These are phyloP conservation scores for Aureobasidium melanogenum DNA, from an alignment of 2,329 filamentous ascomycete genomes.

Conservation along the genomic window DNA sequence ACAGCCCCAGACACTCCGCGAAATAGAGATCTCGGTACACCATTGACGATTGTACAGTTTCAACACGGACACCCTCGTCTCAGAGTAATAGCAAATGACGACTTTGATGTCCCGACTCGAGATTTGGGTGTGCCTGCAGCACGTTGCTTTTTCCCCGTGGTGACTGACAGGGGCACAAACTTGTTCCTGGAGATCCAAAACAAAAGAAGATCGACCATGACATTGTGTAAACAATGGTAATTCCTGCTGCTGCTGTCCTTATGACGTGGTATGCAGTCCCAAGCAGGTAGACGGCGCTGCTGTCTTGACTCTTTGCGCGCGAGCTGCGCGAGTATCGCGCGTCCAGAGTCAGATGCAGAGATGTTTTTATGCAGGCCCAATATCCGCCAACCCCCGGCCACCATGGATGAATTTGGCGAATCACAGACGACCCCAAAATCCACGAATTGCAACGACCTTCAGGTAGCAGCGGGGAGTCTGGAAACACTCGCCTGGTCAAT, in stretches of 20 bases:
- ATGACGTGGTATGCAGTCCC: neutral
- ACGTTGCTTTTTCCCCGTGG: constrained; percentile 1
- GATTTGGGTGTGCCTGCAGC: neutral
- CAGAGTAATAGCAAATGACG: constrained; percentile 4
- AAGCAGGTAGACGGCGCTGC: neutral
- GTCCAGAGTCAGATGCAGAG: neutral
- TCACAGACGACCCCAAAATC: neutral
- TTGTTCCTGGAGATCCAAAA: constrained; percentile 6
- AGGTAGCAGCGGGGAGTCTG: neutral
- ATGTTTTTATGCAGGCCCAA: neutral
- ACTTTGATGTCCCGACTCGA: neutral
- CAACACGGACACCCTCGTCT: constrained; percentile 5
- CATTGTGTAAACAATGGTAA: neutral
- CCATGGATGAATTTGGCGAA: neutral
- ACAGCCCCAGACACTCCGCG: constrained; percentile 5
- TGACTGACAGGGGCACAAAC: constrained; percentile 3
- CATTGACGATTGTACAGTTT: neutral
- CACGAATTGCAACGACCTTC: neutral
- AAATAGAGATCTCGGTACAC: constrained; percentile 5
- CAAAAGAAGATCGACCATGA: neutral
- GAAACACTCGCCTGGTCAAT: neutral
- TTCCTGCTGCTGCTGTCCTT: neutral
- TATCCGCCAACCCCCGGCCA: constrained; percentile 1
- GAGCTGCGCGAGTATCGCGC: neutral
- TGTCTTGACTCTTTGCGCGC: neutral